phyloP scores from a whole-genome alignment of 106 monocot genomes.

The Platanthera zijinensis region DNA sequence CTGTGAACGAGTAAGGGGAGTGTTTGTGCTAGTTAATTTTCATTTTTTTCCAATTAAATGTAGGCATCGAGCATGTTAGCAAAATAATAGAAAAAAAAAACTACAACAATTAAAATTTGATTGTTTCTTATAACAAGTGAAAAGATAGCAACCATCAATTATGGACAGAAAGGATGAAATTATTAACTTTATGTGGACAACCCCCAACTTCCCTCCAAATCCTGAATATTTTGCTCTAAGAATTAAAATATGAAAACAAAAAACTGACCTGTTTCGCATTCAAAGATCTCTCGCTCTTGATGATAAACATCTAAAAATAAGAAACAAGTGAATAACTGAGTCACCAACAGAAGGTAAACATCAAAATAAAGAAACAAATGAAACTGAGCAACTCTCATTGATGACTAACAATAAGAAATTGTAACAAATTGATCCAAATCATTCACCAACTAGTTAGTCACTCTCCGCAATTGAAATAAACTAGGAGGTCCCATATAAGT shows the following conservation, averaged over 20 bases:
- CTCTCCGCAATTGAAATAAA: not conserved
- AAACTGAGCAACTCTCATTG: not conserved
- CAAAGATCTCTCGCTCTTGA: conserved; percentile 78
- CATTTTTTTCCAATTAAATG: too few species aligned
- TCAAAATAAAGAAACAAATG: conserved; percentile 36
- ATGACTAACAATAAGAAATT: not conserved
- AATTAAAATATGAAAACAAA: not conserved
- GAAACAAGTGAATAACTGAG: not conserved
- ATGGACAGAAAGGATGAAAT: not conserved
- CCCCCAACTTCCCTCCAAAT: not conserved
- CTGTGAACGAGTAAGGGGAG: too few species aligned
- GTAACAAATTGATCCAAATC: not conserved
- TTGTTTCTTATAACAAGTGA: not conserved
- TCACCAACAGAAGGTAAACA: conserved; percentile 55
- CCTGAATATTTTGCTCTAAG: not conserved
- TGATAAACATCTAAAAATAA: conserved; percentile 83
- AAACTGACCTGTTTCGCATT: conserved; percentile 77
- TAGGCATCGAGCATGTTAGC: too few species aligned
- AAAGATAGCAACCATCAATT: not conserved
- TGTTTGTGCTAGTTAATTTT: too few species aligned
- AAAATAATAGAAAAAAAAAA: too few species aligned
- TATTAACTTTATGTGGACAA: not conserved
- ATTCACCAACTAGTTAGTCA: not conserved
- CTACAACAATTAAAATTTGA: not conserved
- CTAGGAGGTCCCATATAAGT: not conserved